Evolutionary conservation across 192 early-diverging fungal species (phyloP).

Genomic region (Entophlyctis luteolus): DNA sequence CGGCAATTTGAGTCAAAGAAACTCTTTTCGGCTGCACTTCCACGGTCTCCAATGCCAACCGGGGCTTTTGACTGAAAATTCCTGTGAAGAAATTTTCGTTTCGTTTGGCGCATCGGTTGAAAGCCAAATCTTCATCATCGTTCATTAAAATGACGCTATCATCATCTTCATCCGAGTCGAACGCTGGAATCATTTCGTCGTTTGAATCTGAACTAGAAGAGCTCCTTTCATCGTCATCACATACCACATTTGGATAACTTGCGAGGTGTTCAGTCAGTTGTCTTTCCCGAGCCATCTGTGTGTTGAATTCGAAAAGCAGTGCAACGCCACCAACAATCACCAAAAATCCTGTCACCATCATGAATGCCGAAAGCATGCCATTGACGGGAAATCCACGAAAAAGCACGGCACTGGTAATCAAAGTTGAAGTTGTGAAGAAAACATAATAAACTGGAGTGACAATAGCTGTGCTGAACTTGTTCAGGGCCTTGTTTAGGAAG

Average conservation of each 20-base stretch:
- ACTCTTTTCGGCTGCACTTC: background rate
- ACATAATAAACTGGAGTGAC: slow-evolving; percentile 71
- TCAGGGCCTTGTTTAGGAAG: slow-evolving; percentile 66
- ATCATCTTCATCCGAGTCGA: background rate
- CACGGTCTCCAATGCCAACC: too few species aligned
- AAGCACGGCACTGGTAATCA: slow-evolving; percentile 58
- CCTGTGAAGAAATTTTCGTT: too few species aligned
- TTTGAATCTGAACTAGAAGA: background rate
- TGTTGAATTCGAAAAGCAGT: slow-evolving; percentile 49
- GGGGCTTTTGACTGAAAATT: too few species aligned
- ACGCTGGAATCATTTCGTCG: slow-evolving; percentile 8
- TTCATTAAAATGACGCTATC: background rate
- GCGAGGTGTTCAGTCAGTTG: background rate
- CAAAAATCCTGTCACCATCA: slow-evolving; percentile 33
- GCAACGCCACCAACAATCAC: slow-evolving; percentile 46
- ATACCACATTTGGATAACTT: too few species aligned
- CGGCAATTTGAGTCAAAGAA: background rate
- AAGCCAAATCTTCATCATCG: slow-evolving; percentile 3
- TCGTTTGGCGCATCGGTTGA: background rate
- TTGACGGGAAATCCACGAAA: slow-evolving; percentile 54
- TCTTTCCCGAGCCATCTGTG: background rate
- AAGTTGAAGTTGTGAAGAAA: slow-evolving; percentile 59
- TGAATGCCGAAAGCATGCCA: slow-evolving; percentile 4
- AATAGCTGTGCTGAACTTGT: slow-evolving; percentile 62
- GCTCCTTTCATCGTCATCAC: background rate